These are phyloP conservation scores for Crucihimalaya himalaica DNA, from an alignment of 345 rosid species.

Conservation along the genomic window DNA sequence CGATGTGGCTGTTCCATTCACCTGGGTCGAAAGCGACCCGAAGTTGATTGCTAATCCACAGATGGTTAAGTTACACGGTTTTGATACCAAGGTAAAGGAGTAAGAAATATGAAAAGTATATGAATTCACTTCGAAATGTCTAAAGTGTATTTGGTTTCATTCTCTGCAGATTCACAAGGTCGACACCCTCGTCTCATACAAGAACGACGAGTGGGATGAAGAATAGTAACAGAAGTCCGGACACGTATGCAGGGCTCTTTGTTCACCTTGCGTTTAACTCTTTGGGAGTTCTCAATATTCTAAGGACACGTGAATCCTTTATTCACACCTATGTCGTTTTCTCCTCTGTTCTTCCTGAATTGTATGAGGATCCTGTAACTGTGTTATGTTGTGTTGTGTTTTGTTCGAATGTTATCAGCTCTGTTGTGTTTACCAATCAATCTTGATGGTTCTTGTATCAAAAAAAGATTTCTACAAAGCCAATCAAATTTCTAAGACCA, in stretches of 20 bases:
- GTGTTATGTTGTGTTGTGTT: not conserved
- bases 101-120: not conserved
- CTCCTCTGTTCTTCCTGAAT: constrained; percentile 12
- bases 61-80: constrained; percentile 96
- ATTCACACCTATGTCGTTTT: constrained; percentile 54
- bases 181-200: constrained; percentile 92
- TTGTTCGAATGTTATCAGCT: constrained; percentile 12
- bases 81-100: constrained; percentile 76
- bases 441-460: not conserved
- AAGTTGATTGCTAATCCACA: constrained; percentile 96
- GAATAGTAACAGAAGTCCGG: constrained; percentile 34
- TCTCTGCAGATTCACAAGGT: constrained; percentile 87
- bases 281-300: constrained; percentile 9
- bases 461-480: not conserved
- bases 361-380: constrained; percentile 19
- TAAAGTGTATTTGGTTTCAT: not conserved
- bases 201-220: constrained; percentile 96
- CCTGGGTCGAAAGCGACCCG: constrained; percentile 96
- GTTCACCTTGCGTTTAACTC: not conserved
- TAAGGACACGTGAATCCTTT: constrained; percentile 53
- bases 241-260: not conserved
- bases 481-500: not conserved
- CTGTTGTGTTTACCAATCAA: not conserved
- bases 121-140: not conserved
- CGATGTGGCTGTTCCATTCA: constrained; percentile 90